Evolutionary conservation across 495 filamentous ascomycete genomes (phyloP), one percentile per base, ranked within the genome.

Genomic region (Halenospora varia): DNA sequence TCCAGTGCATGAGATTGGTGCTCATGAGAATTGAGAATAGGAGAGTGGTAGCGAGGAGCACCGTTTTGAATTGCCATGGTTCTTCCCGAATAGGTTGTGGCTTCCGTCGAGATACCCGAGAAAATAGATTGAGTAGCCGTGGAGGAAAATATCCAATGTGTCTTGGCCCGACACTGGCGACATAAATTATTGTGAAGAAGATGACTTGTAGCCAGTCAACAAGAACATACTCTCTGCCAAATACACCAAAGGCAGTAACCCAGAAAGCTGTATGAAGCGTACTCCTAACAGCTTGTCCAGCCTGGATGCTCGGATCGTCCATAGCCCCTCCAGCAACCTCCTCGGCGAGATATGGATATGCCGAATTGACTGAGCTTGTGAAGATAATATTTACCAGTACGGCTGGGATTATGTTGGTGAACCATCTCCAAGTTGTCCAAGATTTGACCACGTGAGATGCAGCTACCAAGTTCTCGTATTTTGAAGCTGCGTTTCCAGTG

Each of bases 141-240:
- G 57, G 62, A 15, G 62, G 62, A 39, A 60, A 64, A 48, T 60
- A 64, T 10, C 62, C 62, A 22, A 64, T 61, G 45, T 60, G 57
- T 35, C 50, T 58, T 22, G 57, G 53, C 8, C 62, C 62, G 22
- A 55, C 53, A 47, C 48, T 44, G 49, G 55, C 45, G 39, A 57
- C 40, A 45, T 64, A 64, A 11, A 64, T 41, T 15, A 61, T 11
- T 2, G 46, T 48, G 15, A 60, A 64, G 23, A 56, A 26, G 19
- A 57, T 17, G 35, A 52, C 50, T 48, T 64, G 62, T 8, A 58
- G 11, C 62, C 62, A 64, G 39, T 57, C 54, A 23, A 64, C 19
- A 29, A 64, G 25, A 15, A 24, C 61, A 9, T 44, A n/a, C 18
- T 60, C 57, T 18, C 19, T 49, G 0, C 48, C 25, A 1, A 64